Base-by-base conservation (phyloP, 208 protist species). In the Trypanosoma boissoni region DNA sequence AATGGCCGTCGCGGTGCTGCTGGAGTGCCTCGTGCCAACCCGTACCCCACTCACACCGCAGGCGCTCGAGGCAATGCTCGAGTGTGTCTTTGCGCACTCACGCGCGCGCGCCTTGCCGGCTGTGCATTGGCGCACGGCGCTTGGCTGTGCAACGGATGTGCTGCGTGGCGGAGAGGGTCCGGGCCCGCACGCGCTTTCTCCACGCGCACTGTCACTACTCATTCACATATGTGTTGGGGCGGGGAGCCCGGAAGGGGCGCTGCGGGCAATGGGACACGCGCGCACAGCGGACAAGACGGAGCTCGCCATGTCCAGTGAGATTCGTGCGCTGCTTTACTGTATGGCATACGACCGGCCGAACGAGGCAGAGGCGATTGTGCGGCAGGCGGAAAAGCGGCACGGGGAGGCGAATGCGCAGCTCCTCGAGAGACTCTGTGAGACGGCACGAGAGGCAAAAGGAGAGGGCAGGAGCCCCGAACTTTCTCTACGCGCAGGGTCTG, bases 101-200 rank as follows among this genome's bases (percentile, higher is more conserved):
- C 75, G 76, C 0, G 39, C 29, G 16, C 44, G 52, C 29, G 28
- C 27, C 21, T n/a, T n/a, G n/a, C n/a, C n/a, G n/a, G n/a, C n/a
- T 7, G 84, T 94, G 23, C 81, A 90, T 67, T 95, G 88, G 86
- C 55, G 80, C 18, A 85, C 85, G 1, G 88, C 85, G 24, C 67
- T 92, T 27, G 82, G 83, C 59, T 92, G 85, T 75, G 75, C 76
- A n/a, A 71, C 68, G 2, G 44, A 76, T 18, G 67, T 84, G 42
- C 79, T 84, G 56, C 46, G 63, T 34, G 78, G 76, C 12, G 41
- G 57, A 24, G 56, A 54, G 2, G 76, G 27, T 42, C 51, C 36
- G 18, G 42, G 68, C 6, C 64, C 72, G 34, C 54, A 62, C 45
- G 53, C 81, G 0, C 64, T 95, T 2, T 72, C 76, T 3, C 53